phyloP scores from a whole-genome alignment of 179 eudicot genomes.

The Sideroxylon spinosum region DNA sequence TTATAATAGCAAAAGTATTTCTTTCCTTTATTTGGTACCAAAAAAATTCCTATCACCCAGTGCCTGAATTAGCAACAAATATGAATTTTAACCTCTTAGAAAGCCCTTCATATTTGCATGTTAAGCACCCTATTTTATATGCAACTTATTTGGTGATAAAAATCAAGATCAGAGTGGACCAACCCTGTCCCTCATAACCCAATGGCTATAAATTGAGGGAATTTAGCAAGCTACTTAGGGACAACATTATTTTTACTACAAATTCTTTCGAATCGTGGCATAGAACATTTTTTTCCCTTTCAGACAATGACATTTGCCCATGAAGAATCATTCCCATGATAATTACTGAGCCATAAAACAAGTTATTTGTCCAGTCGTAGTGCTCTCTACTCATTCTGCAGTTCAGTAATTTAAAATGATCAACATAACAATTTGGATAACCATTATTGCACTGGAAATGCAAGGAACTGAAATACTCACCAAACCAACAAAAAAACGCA shows the following conservation, averaged over 20 bases:
- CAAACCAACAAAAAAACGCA: conserved; percentile 95
- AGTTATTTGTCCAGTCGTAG: neutral
- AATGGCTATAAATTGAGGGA: neutral
- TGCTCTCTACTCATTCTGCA: neutral
- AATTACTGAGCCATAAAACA: neutral
- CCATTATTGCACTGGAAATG: neutral
- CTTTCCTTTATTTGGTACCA: too few species aligned
- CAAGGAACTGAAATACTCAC: conserved; percentile 40
- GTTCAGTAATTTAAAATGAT: neutral
- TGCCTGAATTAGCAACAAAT: neutral
- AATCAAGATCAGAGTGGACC: neutral
- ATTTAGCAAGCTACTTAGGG: neutral
- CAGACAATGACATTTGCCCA: neutral
- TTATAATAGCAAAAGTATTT: too few species aligned
- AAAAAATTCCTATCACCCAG: neutral
- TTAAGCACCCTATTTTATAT: neutral
- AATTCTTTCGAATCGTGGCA: neutral
- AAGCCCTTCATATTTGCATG: neutral
- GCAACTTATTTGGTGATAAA: neutral
- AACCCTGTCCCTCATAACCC: neutral
- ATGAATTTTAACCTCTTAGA: neutral
- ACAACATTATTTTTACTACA: neutral
- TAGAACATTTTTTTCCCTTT: neutral
- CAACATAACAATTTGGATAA: neutral
- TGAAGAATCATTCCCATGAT: conserved; percentile 1